These are phyloP conservation scores for Luvunga scandens DNA, from an alignment of 345 rosid species.

Conservation along the genomic window DNA sequence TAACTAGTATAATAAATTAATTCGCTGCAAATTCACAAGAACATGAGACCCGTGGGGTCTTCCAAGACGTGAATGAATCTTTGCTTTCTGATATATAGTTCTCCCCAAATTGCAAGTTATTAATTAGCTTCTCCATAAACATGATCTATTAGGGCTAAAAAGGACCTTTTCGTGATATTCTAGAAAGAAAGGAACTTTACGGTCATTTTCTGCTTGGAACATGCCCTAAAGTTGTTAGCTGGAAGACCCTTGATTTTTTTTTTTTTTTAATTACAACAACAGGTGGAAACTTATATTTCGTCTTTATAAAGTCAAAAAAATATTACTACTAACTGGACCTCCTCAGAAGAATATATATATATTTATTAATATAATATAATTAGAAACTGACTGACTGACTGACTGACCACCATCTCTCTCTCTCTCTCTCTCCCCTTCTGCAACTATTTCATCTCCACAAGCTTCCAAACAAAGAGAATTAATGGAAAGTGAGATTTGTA, in stretches of 20 bases:
- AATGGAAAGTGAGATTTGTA: slow-evolving; percentile 78
- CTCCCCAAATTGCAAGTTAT: slow-evolving; percentile 28
- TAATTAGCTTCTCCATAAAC: background rate
- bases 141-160: slow-evolving; percentile 46
- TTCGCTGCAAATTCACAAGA: slow-evolving; percentile 1
- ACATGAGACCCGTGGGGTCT: slow-evolving; percentile 22
- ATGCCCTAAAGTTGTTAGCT: slow-evolving; percentile 56
- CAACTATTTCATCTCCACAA: slow-evolving; percentile 62
- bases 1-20: background rate
- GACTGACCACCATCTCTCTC: slow-evolving; percentile 41
- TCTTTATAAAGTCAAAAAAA: slow-evolving; percentile 48
- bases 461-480: slow-evolving; percentile 88
- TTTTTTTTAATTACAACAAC: slow-evolving; percentile 12
- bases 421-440: slow-evolving; percentile 22
- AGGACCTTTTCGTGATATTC: slow-evolving; percentile 67
- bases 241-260: slow-evolving; percentile 25
- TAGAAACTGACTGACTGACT: slow-evolving; percentile 45
- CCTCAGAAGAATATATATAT: slow-evolving; percentile 28
- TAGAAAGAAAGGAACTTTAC: slow-evolving; percentile 42
- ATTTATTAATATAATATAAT: background rate
- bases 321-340: slow-evolving; percentile 33
- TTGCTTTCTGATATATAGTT: slow-evolving; percentile 28
- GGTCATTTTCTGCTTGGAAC: slow-evolving; percentile 55
- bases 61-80: slow-evolving; percentile 10
- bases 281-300: slow-evolving; percentile 38